Evolutionary conservation across 2,329 filamentous ascomycete genomes (phyloP), one percentile per base, ranked within the genome.

Genomic region (Paracamarosporium sp.): DNA sequence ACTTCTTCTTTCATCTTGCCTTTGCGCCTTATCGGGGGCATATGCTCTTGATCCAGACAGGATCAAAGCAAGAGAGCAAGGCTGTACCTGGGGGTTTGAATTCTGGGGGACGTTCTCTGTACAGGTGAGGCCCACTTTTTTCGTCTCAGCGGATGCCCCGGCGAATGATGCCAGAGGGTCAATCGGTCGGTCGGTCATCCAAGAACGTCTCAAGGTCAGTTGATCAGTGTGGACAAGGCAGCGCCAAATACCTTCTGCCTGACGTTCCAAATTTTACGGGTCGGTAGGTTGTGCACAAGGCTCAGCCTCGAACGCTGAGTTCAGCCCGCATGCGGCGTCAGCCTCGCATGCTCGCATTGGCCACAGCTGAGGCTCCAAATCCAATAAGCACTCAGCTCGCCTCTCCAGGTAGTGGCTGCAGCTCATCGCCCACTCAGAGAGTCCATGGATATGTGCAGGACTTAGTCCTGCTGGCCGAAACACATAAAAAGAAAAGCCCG

Each of bases 221-320:
- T 35, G 64, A 64, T 63, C 66, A 65, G 64, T 62, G 72, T 69
- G 70, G 67, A 67, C 63, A 62, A 69, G 63, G 65, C 64, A 53
- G 51, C 63, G 60, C 64, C 53, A 71, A 66, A 68, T 72, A 71
- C 64, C 68, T 68, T 69, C 65, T 72, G 72, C 72, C 73, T 75
- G 72, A 70, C 69, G 68, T 68, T 62, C 63, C 62, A 70, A 71
- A 65, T 69, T 70, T 72, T 59, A 66, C 68, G 66, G 61, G 59
- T 44, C 47, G 61, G 59, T 64, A 67, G 67, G 54, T 56, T 65
- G 71, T 67, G 68, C 61, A 71, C 74, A 70, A 63, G 70, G 62
- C 64, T 65, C 67, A 66, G 63, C 71, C 69, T 74, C 72, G 45
- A 48, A 76, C 36, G 36, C 36, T 40, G 36, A 40, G n/a, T 40